Conservation (phyloP, 176 grass and related monocot genomes). For the Zoysia japonica region DNA sequence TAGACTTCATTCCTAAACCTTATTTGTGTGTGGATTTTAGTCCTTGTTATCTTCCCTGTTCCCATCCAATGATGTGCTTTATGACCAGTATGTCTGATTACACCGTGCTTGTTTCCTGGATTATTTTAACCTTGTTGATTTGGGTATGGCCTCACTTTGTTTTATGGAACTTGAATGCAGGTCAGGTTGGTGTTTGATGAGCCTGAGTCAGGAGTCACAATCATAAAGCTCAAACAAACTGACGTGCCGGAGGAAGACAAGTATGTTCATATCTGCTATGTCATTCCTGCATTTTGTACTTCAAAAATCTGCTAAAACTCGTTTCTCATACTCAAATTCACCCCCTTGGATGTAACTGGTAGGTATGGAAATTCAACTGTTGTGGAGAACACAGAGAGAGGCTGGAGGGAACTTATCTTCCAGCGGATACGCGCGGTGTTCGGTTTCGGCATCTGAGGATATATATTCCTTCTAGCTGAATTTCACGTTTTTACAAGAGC, state of each 20-base stretch:
- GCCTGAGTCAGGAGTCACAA: slow-evolving; percentile 78
- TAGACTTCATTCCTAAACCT: background rate
- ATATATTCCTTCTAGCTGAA: background rate
- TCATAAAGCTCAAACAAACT: slow-evolving; percentile 86
- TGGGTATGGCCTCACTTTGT: background rate
- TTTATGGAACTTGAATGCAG: slow-evolving; percentile 48
- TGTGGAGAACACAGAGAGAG: slow-evolving; percentile 92
- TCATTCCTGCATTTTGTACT: background rate
- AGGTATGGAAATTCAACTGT: slow-evolving; percentile 95
- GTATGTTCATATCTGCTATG: slow-evolving; percentile 35
- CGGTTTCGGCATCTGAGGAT: slow-evolving; percentile 80
- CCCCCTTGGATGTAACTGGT: background rate
- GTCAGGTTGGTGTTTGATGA: slow-evolving; percentile 85
- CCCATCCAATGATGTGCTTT: background rate
- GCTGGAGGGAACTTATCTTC: slow-evolving; percentile 95
- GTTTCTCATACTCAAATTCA: background rate
- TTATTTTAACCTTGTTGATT: background rate
- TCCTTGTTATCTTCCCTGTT: background rate
- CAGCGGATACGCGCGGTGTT: slow-evolving; percentile 92
- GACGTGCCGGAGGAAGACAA: slow-evolving; percentile 96
- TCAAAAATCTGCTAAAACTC: background rate
- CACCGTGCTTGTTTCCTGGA: background rate
- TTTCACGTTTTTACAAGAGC: slow-evolving; percentile 36
- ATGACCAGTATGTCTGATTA: background rate
- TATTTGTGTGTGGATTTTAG: too few species aligned